Conservation (phyloP, 148 eudicot species). For the Silene conica region DNA sequence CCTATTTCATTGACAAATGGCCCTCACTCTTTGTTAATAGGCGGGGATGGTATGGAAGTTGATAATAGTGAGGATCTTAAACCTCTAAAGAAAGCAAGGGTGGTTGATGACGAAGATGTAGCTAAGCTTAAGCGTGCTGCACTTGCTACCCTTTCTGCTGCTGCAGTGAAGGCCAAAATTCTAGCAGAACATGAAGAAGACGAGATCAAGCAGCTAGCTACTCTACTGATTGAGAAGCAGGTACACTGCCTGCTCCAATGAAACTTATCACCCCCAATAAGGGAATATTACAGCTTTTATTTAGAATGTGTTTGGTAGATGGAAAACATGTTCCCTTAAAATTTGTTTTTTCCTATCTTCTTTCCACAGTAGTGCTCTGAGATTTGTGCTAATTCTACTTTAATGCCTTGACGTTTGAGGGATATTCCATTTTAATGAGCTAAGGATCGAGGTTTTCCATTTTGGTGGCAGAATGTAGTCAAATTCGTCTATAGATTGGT, state of each 20-base stretch:
- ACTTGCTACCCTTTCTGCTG: conserved; percentile 75
- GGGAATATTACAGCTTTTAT: background rate
- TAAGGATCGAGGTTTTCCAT: no score
- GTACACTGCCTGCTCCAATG: conserved; percentile 42
- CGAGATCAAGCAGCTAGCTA: conserved; percentile 70
- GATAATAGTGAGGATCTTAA: conserved; percentile 32
- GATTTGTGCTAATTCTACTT: no score
- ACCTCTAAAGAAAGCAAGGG: conserved; percentile 11
- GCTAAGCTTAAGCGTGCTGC: conserved; percentile 74
- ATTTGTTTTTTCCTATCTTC: background rate
- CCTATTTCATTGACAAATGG: conserved; percentile 16
- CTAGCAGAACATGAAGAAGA: conserved; percentile 95
- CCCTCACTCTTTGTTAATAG: conserved; percentile 16
- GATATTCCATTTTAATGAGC: no score
- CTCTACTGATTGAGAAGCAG: conserved; percentile 82
- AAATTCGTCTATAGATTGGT: no score
- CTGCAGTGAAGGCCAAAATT: conserved; percentile 91
- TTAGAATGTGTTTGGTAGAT: background rate
- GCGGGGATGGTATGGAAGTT: conserved; percentile 35
- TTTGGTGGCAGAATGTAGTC: no score
- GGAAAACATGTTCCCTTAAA: background rate
- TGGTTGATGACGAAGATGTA: conserved; percentile 33
- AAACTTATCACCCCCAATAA: background rate
- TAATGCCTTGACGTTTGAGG: no score
- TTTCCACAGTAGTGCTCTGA: no score